These are phyloP conservation scores for Boletellus sp. DNA, from an alignment of 768 basidiomycete species.

Conservation along the genomic window DNA sequence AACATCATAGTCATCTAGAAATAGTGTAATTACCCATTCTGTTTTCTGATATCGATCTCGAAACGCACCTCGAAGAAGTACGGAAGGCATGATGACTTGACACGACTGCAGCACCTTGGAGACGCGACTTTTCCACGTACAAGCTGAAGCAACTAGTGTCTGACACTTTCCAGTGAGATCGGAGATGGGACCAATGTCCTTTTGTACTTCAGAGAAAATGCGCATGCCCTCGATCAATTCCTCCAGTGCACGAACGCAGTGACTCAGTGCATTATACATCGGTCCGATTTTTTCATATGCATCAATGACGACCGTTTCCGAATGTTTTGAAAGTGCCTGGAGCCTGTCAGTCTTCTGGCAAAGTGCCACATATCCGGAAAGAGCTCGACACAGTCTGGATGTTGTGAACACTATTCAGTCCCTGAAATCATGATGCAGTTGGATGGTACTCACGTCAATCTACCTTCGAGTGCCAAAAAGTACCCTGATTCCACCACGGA, in stretches of 20 bases:
- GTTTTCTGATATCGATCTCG: not conserved
- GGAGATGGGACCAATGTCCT: slow-evolving; percentile 12
- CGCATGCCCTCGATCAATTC: slow-evolving; percentile 36
- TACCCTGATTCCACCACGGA: slow-evolving; percentile 79
- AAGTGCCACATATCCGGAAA: slow-evolving; percentile 16
- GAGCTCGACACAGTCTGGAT: slow-evolving; percentile 16
- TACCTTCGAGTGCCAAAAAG: slow-evolving; percentile 56
- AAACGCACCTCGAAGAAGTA: slow-evolving; percentile 38
- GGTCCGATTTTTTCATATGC: slow-evolving; percentile 10
- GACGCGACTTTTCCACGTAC: slow-evolving; percentile 28
- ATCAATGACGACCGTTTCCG: slow-evolving; percentile 21
- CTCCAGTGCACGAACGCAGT: slow-evolving; percentile 30
- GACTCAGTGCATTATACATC: slow-evolving; percentile 17
- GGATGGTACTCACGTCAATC: slow-evolving; percentile 53
- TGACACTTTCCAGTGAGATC: slow-evolving; percentile 29
- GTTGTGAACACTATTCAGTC: not conserved
- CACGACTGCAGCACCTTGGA: slow-evolving; percentile 15
- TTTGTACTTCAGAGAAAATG: slow-evolving; percentile 33
- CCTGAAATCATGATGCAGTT: not conserved
- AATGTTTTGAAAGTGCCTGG: slow-evolving; percentile 16
- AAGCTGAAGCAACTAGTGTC: slow-evolving; percentile 22
- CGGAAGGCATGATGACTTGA: slow-evolving; percentile 22
- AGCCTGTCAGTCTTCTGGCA: slow-evolving; percentile 18
- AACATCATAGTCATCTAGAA: slow-evolving; percentile 35
- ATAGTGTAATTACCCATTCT: not conserved